Base-by-base conservation (phyloP, 345 rosid genomes). In the Boechera retrofracta region DNA sequence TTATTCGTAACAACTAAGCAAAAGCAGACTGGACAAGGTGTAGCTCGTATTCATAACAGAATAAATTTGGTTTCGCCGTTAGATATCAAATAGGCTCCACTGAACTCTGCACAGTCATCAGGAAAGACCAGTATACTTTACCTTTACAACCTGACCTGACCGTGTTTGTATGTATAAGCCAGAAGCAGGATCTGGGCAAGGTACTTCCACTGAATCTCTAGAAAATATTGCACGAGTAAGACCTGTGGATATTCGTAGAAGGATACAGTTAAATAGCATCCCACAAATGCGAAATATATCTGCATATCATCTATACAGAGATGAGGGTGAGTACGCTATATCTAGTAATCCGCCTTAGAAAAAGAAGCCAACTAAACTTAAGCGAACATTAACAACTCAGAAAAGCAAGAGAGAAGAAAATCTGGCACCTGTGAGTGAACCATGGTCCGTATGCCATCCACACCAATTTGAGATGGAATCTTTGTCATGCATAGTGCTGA, bases 361-460 rank as follows among this genome's bases (percentile, higher is more conserved):
- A n/a, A 51, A 64, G 66, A 39, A 81, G 48, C 32, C 58, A 77
- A 15, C 55, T 69, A 41, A 29, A 41, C 36, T 28, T 79, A 11
- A 6, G 32, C 18, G 5, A 39, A 52, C 2, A 28, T 0, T 42
- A 73, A 54, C 47, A 73, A 53, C n/a, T 73, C 28, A 69, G 12
- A 47, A 24, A 28, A 64, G 41, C 5, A 66, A 56, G 54, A 62
- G 54, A 76, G 48, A 56, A 26, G 15, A 57, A 61, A 69, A 76
- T 2, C 3, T 5, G 51, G 11, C 48, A 88, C 98, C 97, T 78
- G 97, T 91, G 64, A 94, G 81, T 55, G 94, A 94, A 57, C 92
- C 94, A 58, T 90, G 90, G 85, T 94, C 98, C 18, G 95, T 89
- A 67, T 94, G 98, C 97, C 97, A 94, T 64, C 98, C 98, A 60